Evolutionary conservation across 768 basidiomycete genomes (phyloP).

Genomic region (Russula dissimulans): DNA sequence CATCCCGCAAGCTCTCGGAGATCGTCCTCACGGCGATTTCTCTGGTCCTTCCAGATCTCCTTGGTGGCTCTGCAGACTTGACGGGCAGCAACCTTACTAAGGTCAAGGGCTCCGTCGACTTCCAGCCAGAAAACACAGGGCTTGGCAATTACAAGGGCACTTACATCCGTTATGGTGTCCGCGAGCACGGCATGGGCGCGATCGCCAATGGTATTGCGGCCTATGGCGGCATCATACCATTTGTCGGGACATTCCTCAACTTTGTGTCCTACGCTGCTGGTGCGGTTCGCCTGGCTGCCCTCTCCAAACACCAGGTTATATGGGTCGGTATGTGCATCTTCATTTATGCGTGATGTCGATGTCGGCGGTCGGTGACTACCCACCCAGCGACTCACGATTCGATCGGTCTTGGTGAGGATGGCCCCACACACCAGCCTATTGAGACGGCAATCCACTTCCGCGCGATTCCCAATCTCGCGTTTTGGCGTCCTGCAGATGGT

Average conservation of each 20-base stretch:
- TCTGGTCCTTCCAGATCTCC: slow-evolving; percentile 69
- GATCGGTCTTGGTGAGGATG: slow-evolving; percentile 88
- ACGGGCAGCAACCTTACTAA: slow-evolving; percentile 90
- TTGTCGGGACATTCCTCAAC: slow-evolving; percentile 91
- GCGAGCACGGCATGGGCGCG: slow-evolving; percentile 96
- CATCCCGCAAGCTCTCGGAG: slow-evolving; percentile 89
- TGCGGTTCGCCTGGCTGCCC: slow-evolving; percentile 83
- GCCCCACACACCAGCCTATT: slow-evolving; percentile 92
- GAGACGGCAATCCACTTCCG: slow-evolving; percentile 84
- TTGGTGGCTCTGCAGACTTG: slow-evolving; percentile 86
- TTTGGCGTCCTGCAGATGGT: slow-evolving; percentile 91
- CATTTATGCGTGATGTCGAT: background rate
- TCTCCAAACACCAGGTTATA: slow-evolving; percentile 84
- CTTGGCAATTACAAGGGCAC: slow-evolving; percentile 79
- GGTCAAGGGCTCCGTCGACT: slow-evolving; percentile 76
- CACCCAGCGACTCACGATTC: slow-evolving; percentile 82
- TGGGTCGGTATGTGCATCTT: slow-evolving; percentile 65
- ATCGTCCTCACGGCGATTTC: slow-evolving; percentile 72
- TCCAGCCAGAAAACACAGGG: slow-evolving; percentile 82
- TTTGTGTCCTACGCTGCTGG: slow-evolving; percentile 92
- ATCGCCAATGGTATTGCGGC: slow-evolving; percentile 87
- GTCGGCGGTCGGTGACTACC: background rate
- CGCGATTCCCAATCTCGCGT: slow-evolving; percentile 83
- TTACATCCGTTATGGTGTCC: slow-evolving; percentile 94
- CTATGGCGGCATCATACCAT: slow-evolving; percentile 88